Base-by-base conservation (phyloP, 495 filamentous ascomycete genomes). In the Penicillium ucsense region DNA sequence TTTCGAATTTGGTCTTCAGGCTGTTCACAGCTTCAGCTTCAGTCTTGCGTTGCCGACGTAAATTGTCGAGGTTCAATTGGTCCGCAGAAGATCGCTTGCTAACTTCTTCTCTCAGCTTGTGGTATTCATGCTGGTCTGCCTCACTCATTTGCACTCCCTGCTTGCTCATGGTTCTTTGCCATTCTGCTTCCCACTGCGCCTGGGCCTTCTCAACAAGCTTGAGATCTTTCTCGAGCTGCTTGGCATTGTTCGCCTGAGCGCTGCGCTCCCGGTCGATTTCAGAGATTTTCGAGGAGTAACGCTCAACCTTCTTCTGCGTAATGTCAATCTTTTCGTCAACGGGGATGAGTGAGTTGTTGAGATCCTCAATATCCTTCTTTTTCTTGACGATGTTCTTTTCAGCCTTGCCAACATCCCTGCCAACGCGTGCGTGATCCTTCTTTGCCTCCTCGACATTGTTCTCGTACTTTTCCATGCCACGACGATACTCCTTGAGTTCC, bases 301-400 rank as follows among this genome's bases (percentile, higher is more conserved):
- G 78, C 41, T 81, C 77, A 29, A 87, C 73, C 41, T 89, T 84
- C 40, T 76, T 77, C 34, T 70, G 79, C 3, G 86, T 87, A 47
- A 92, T 83, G n/a, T 81, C 75, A 41, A 97, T 83, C 68, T 97
- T 97, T 64, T 95, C 90, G 37, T 94, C 84, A 46, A 95, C 81
- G 0, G 92, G 92, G 5, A 97, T 81, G 10, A 97, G 73, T 8
- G 76, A 81, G 62, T 88, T 94, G 57, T 92, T 82, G 51, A 84
- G 81, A 32, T 88, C 83, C 50, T 96, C 87, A 12, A 95, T 82
- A 38, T 88, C 89, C 65, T 85, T 94, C 64, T 94, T 87, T 61
- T 89, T 91, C 38, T 70, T 74, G 55, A 84, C 84, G 62, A 97
- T 95, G 31, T 72, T 76, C 55, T 83, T 82, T 64, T 97, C 90